Base-by-base conservation (phyloP, 345 rosid species). In the Cardamine resedifolia region DNA sequence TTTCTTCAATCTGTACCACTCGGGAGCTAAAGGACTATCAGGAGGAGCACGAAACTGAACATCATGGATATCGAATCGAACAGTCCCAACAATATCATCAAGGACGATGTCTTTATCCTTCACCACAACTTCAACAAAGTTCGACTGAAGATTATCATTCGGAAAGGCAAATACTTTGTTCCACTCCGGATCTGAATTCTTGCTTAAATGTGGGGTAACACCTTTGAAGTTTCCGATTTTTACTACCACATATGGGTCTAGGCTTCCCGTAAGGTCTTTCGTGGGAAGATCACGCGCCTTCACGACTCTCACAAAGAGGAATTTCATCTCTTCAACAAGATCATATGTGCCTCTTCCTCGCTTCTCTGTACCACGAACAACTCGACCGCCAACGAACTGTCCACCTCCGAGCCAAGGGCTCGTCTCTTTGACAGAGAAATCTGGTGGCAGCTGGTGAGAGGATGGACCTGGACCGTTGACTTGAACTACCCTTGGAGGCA, bases 21-120 rank as follows among this genome's bases (percentile, higher is more conserved):
- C 89, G 3, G 99, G 88, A 51, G 99, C 99, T 80, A 96, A 70
- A 1, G 99, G 99, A 78, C 99, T 96, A 48, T 96, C 96, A 0
- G 92, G 96, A 2, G 98, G 97, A 48, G 83, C 92, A 65, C 98
- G 82, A 19, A 64, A 83, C 18, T 79, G 98, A 50, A 96, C 75
- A 64, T 96, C 97, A 43, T 70, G 60, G 60, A 92, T 81, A 64
- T 87, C 92, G 63, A 92, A 85, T 44, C 81, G 71, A 30, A 87
- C 85, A 7, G 60, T 30, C 7, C 99, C 98, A 15, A 88, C 88
- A 67, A 78, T 79, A 66, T 89, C 98, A 79, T 96, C 98, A 71
- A 79, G 82, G 55, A 92, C 44, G 7, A 81, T 18, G 73, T 96
- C 88, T 83, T 91, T 96, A 82, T 92, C 98, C 78, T 75, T 88